Evolutionary conservation across 768 basidiomycete genomes (phyloP), one percentile per base, ranked within the genome.

Genomic region (Hydnum rufescens): DNA sequence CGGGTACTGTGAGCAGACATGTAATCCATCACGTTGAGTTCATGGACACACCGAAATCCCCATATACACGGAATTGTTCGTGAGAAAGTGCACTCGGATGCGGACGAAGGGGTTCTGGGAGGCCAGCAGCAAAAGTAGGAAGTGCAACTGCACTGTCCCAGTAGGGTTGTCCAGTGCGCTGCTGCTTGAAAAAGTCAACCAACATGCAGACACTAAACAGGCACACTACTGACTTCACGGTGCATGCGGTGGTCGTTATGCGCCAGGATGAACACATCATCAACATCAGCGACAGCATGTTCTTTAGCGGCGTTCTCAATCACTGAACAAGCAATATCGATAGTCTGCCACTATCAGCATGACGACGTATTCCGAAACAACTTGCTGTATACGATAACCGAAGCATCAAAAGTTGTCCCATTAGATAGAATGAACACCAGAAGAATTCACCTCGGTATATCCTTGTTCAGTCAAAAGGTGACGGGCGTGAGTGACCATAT

Each of bases 241-340:
- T 97, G 89, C 46, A 82, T 78, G 53, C 84, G 76, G 51, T 95
- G 75, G 44, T 73, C 71, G 31, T 89, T 82, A 60, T 90, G 95
- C 6, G 89, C 82, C 25, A 75, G 57, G 1, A 75, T 71, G 55
- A 99, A 86, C 22, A 77, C 79, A 56, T 93, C 89, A 62, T 99
- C 95, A 4, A 95, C 84, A 60, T 97, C 95, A 3, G 77, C 74
- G 50, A 88, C 76, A 4, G 92, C 92, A 54, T 87, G 78, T 60
- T 97, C 92, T 84, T 95, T 95, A 0, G 95, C 93, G 4, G 92
- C 92, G 60, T 88, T 92, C 67, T 96, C 90, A 57, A 99, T 92
- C 5, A 90, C 86, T 51, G 77, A 74, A 62, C 92, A 97, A 16
- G 93, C 92, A 46, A 86, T 71, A 42, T 97, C 92, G 49, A 95